Evolutionary conservation across 345 rosid genomes (phyloP), one percentile per base, ranked within the genome.

Genomic region (Laguncularia racemosa): DNA sequence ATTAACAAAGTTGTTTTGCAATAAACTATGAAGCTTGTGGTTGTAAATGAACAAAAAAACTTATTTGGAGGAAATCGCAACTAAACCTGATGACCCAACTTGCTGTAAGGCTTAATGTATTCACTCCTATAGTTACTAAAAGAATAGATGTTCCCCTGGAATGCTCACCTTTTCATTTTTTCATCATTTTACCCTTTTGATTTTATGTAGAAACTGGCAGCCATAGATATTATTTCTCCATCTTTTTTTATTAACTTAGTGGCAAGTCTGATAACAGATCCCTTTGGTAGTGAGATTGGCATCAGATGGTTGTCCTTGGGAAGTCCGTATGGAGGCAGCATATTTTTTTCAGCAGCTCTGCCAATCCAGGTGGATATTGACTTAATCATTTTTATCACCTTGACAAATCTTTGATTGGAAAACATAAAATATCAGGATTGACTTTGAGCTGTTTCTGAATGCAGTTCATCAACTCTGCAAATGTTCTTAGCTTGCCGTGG

Each of bases 401-500:
- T 13, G 11, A 7, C 40, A 33, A 21, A 2, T 23, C 69, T 56
- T 43, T 44, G 12, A 19, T 44, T 4, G 10, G 53, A 58, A 52
- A 55, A 46, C 56, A 44, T n/a, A 12, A 55, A 62, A 70, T 67
- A 50, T 33, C 40, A 48, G 56, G 62, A 62, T 44, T 76, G 68
- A 80, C 18, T 52, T n/a, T 62, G 46, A 55, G 58, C 50, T 47
- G 63, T 50, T 60, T 59, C 71, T 77, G 66, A 61, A 44, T 69
- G 62, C 89, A 95, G 99, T 79, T 73, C 88, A 26, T 80, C 90
- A 71, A 90, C 99, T n/a, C 64, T 95, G 80, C 99, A 95, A 81
- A 95, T 90, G 99, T 88, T 95, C 76, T 77, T 95, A 80, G 87
- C 97, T 69, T 90, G 96, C 75, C 78, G 87, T 47, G 99, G 99